Conservation (phyloP, 768 basidiomycete genomes). For the Thelephora aurantiotincta region DNA sequence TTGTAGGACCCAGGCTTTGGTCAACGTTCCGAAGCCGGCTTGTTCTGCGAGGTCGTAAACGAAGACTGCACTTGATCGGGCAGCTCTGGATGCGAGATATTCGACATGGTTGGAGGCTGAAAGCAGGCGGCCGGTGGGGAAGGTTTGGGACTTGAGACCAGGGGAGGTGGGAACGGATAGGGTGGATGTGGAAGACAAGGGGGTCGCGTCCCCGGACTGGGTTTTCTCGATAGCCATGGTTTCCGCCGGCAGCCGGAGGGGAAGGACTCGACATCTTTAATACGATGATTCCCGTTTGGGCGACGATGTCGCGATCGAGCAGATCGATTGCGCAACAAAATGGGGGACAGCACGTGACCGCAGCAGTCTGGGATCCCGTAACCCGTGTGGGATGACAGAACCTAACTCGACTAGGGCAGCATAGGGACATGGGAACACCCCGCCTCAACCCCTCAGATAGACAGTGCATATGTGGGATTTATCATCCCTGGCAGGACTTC, state of each 20-base stretch:
- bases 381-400: too few relatives aligned
- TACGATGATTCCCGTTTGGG: neutral
- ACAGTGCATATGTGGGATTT: too few relatives aligned
- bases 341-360: too few relatives aligned
- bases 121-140: slow-evolving; percentile 5
- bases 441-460: too few relatives aligned
- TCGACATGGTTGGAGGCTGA: slow-evolving; percentile 57
- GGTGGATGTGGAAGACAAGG: slow-evolving; percentile 19
- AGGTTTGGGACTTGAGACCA: slow-evolving; percentile 14
- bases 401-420: too few relatives aligned
- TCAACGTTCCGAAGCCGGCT: slow-evolving; percentile 63
- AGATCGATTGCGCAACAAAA: too few relatives aligned
- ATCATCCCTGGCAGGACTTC: too few relatives aligned
- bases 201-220: slow-evolving; percentile 14
- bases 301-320: too few relatives aligned
- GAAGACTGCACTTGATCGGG: slow-evolving; percentile 54
- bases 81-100: slow-evolving; percentile 42
- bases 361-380: too few relatives aligned
- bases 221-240: slow-evolving; percentile 13
- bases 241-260: neutral
- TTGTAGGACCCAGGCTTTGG: slow-evolving; percentile 42
- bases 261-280: neutral
- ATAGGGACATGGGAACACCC: too few relatives aligned
- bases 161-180: slow-evolving; percentile 19
- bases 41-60: slow-evolving; percentile 77